Percentiles rank a stretch among this genome's conserved stretches.
Evolutionary conservation across 2,329 filamentous ascomycete species (phyloP).

Genomic region (Aspergillus spinulosporus): DNA sequence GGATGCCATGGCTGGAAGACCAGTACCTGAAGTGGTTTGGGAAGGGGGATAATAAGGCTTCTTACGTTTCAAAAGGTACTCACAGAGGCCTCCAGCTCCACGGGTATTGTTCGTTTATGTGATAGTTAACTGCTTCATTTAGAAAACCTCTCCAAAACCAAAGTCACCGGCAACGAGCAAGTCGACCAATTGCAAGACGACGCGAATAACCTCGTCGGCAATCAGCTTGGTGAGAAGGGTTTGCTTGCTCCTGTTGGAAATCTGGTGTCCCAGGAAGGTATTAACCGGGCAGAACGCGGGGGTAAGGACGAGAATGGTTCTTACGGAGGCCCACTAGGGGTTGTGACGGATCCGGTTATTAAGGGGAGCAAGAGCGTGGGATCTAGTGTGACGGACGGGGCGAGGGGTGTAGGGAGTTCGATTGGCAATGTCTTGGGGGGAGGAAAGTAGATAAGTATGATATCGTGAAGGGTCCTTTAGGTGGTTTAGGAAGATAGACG

Average conservation of each 20-base stretch:
- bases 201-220: constrained; percentile 50
- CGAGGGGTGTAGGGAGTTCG: constrained; percentile 17
- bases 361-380: constrained; percentile 15
- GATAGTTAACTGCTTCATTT: not conserved
- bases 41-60: constrained; percentile 56
- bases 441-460: constrained; percentile 1
- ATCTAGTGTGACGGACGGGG: constrained; percentile 11
- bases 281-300: constrained; percentile 55
- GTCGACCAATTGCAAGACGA: constrained; percentile 56
- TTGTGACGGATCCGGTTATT: constrained; percentile 18
- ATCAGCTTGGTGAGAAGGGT: constrained; percentile 54
- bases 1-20: constrained; percentile 60
- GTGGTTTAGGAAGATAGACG: no score
- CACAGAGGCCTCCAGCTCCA: no score
- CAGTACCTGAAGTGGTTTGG: constrained; percentile 57
- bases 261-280: constrained; percentile 51
- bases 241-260: constrained; percentile 54
- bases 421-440: constrained; percentile 14
- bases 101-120: no score
- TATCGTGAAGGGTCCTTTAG: no score
- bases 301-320: constrained; percentile 56
- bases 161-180: constrained; percentile 52
- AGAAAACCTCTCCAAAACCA: constrained; percentile 55
- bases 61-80: constrained; percentile 55
- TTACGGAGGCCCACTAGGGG: constrained; percentile 29